Conservation (phyloP, 2,329 filamentous ascomycete species). For the Rhynchosporium agropyri region DNA sequence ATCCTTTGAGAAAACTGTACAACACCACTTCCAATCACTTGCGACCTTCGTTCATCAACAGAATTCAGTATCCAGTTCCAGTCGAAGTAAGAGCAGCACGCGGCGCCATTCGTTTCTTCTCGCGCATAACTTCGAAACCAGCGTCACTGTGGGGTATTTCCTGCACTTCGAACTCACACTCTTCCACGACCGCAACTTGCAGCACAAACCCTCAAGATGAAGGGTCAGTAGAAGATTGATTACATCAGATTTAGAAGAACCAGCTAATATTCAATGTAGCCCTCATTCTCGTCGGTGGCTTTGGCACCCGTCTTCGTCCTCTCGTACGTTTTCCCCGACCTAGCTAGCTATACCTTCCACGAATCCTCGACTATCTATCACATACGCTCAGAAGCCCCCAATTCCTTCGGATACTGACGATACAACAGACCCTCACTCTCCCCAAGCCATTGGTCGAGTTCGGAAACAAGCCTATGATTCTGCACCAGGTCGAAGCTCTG, state of each 20-base stretch:
- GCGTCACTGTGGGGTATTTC: conserved; percentile 29
- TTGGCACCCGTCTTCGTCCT: conserved; percentile 95
- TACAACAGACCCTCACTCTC: conserved; percentile 81
- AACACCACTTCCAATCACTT: conserved; percentile 1
- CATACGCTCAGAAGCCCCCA: conserved; percentile 35
- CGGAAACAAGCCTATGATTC: conserved; percentile 98
- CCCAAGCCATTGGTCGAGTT: conserved; percentile 98
- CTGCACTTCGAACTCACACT: conserved; percentile 4
- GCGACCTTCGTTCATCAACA: conserved; percentile 15
- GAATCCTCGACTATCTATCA: conserved; percentile 22
- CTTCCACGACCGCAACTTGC: conserved; percentile 17
- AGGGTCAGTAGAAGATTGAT: conserved; percentile 34
- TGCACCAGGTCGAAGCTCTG: conserved; percentile 95
- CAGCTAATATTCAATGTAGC: conserved; percentile 54
- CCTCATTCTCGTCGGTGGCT: conserved; percentile 98
- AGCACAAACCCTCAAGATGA: conserved; percentile 39
- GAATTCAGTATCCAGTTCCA: conserved; percentile 1
- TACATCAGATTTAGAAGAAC: neutral
- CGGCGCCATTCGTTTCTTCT: conserved; percentile 1
- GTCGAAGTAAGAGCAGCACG: neutral
- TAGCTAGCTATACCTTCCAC: conserved; percentile 29
- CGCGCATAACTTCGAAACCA: neutral
- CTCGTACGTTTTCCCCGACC: conserved; percentile 64
- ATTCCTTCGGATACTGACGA: conserved; percentile 35
- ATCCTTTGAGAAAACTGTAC: neutral